These are phyloP conservation scores for Austropuccinia psidii DNA, from an alignment of 1,284 basidiomycete species.

Conservation along the genomic window DNA sequence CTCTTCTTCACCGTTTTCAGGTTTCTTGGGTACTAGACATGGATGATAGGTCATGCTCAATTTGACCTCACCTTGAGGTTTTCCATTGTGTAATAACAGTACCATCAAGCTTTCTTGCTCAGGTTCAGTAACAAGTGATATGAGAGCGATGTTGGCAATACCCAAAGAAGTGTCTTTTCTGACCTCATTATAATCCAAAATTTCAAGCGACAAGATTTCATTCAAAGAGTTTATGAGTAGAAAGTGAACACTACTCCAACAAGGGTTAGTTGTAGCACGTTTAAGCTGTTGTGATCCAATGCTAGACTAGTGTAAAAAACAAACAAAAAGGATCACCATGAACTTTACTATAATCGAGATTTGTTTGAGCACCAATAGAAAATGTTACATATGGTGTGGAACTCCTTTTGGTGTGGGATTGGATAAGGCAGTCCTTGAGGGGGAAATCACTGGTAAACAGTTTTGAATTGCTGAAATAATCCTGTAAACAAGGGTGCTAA, in stretches of 20 bases:
- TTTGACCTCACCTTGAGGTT: slow-evolving; percentile 71
- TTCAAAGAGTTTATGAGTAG: slow-evolving; percentile 76
- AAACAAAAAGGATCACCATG: background rate
- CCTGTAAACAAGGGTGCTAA: too few relatives aligned
- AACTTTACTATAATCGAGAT: slow-evolving; percentile 14
- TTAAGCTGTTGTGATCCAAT: slow-evolving; percentile 52
- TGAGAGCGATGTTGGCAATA: slow-evolving; percentile 67
- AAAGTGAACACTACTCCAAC: slow-evolving; percentile 90
- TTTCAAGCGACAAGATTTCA: slow-evolving; percentile 66
- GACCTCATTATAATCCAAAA: slow-evolving; percentile 87
- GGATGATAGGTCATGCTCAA: slow-evolving; percentile 59
- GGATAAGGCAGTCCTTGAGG: too few relatives aligned
- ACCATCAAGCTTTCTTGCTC: slow-evolving; percentile 65
- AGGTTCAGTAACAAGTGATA: slow-evolving; percentile 69
- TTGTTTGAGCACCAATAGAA: slow-evolving; percentile 62
- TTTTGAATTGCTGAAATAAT: too few relatives aligned
- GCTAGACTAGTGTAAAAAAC: background rate
- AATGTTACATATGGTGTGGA: slow-evolving; percentile 76
- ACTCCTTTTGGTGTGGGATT: too few relatives aligned
- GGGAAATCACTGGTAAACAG: too few relatives aligned
- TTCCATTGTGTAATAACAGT: slow-evolving; percentile 77
- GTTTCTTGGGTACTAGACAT: slow-evolving; percentile 68
- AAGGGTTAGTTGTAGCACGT: slow-evolving; percentile 59
- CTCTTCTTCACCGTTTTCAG: slow-evolving; percentile 61
- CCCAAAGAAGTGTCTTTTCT: slow-evolving; percentile 74